Base-by-base conservation (phyloP, 768 basidiomycete genomes). In the Calocybe cyanea region DNA sequence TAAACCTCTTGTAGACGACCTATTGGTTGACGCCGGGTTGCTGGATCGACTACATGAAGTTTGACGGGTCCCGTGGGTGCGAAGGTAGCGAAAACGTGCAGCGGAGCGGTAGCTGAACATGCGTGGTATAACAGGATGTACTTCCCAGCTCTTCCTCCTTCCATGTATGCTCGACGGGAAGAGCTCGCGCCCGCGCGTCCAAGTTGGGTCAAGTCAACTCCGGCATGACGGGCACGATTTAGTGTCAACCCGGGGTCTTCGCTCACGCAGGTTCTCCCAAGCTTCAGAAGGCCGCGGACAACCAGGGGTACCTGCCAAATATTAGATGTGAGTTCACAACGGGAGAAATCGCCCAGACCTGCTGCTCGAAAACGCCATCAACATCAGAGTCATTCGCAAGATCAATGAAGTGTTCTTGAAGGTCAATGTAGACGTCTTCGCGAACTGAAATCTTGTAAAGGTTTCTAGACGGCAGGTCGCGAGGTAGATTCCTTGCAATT, bases 331-430 rank as follows among this genome's bases (percentile, higher is more conserved):
- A 30, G 28, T 17, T 18, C 30, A 25, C 38, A 31, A 15, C 7
- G 46, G 11, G 10, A 53, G 36, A 35, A 19, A 14, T 11, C 7
- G 18, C 23, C 19, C 72, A 34, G 52, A 92, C 91, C 77, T 98
- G 93, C 15, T 85, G 74, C 66, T 99, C 96, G 57, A 85, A 99
- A 3, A 96, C 87, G 1, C 92, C 92, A 55, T 97, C 92, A 7
- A 97, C 91, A 58, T 89, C 92, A 0, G 94, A 90, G 57, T 94
- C 89, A 58, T 96, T 96, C 48, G 81, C 90, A 40, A 98, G 72
- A 60, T 93, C 85, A 14, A 92, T 84, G 59, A 98, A 97, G 61
- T 96, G 91, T 45, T 91, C 86, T 55, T 91, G 85, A 23, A 85
- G 88, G 23, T 87, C 81, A 23, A 85, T 73, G 64, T 88, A 99